These are phyloP conservation scores for Anethum foeniculum DNA, from an alignment of 140 eudicot genomes.

Conservation along the genomic window DNA sequence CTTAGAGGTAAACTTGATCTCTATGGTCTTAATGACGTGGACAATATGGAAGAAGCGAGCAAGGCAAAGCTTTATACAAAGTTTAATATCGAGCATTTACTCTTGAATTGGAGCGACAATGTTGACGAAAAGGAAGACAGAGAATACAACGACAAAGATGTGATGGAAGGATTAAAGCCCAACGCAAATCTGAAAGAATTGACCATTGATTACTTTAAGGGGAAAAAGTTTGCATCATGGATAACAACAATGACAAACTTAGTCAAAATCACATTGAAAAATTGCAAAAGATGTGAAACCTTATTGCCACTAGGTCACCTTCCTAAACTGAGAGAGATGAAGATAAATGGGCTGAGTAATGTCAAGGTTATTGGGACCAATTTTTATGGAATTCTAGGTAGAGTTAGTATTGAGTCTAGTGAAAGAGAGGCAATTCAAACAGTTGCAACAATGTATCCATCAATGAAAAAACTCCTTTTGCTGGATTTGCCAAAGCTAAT, in stretches of 20 bases:
- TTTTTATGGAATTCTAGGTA: slow-evolving; percentile 10
- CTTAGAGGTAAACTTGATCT: slow-evolving; percentile 16
- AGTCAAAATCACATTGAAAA: not conserved
- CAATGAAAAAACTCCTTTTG: not conserved
- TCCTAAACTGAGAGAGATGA: slow-evolving; percentile 13
- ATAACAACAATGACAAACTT: not conserved
- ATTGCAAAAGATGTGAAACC: slow-evolving; percentile 14
- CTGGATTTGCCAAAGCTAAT: not conserved
- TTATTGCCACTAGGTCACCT: slow-evolving; percentile 24
- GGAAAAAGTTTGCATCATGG: slow-evolving; percentile 18
- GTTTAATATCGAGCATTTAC: slow-evolving; percentile 1
- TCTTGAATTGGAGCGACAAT: slow-evolving; percentile 8
- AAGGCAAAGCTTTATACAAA: slow-evolving; percentile 16
- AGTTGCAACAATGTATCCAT: not conserved
- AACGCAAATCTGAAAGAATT: slow-evolving; percentile 11
- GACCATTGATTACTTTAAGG: not conserved
- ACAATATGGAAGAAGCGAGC: not conserved
- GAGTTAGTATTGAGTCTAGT: not conserved
- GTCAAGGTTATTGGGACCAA: slow-evolving; percentile 12
- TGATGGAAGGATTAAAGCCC: slow-evolving; percentile 20
- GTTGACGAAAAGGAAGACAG: not conserved
- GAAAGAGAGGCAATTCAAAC: not conserved
- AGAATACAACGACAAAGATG: slow-evolving; percentile 6
- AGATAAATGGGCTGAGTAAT: not conserved
- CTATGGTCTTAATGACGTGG: slow-evolving; percentile 8